A percentile compares a stretch with the other conserved stretches of the same genome.
Evolutionary conservation across 2,329 filamentous ascomycete species (phyloP).

Genomic region (Colletotrichum noveboracense): DNA sequence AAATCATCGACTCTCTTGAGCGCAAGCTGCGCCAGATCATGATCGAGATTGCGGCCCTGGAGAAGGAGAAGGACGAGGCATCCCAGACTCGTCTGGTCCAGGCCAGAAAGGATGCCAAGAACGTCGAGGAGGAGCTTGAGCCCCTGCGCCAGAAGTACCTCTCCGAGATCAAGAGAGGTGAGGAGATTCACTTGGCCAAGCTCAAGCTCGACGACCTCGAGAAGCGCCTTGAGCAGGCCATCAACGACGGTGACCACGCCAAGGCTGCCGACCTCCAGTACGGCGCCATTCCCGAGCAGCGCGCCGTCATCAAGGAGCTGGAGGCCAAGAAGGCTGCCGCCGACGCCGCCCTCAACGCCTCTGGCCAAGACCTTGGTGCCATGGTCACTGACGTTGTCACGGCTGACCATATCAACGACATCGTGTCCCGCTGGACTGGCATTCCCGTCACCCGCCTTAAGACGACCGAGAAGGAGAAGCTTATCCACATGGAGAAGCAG

Average conservation of each 20-base stretch:
- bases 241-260: constrained; percentile 81
- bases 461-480: constrained; percentile 96
- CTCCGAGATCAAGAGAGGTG: constrained; percentile 87
- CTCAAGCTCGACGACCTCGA: constrained; percentile 91
- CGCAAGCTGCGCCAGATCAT: constrained; percentile 87
- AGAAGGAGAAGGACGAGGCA: constrained; percentile 92
- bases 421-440: constrained; percentile 96
- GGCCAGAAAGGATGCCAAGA: constrained; percentile 89
- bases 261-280: constrained; percentile 95
- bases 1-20: constrained; percentile 93
- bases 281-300: constrained; percentile 94
- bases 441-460: constrained; percentile 94
- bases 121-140: constrained; percentile 90
- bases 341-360: constrained; percentile 71
- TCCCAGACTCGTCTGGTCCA: constrained; percentile 82
- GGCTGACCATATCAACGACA: constrained; percentile 98
- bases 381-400: constrained; percentile 94
- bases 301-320: constrained; percentile 77
- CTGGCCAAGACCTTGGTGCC: constrained; percentile 63
- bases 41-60: constrained; percentile 95
- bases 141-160: constrained; percentile 96
- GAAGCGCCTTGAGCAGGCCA: constrained; percentile 93
- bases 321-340: constrained; percentile 81
- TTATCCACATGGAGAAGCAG: constrained; percentile 94
- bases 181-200: constrained; percentile 92